phyloP scores from a whole-genome alignment of 257 asterid species.

The Przewalskia tangutica region DNA sequence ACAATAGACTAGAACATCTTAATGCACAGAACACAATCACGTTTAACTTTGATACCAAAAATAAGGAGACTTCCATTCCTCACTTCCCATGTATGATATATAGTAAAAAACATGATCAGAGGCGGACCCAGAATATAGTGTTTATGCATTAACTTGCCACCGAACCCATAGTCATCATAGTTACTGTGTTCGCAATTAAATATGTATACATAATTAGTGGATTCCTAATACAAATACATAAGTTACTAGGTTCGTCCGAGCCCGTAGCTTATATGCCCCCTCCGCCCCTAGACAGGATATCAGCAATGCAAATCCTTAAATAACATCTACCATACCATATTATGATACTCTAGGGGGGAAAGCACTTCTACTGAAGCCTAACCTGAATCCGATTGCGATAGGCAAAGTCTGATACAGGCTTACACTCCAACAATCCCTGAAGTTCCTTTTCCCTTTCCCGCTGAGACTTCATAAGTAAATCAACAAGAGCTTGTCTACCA shows the following conservation, averaged over 20 bases:
- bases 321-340: not conserved
- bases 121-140: no score
- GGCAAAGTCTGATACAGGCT: conserved; percentile 66
- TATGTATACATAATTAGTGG: no score
- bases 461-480: conserved; percentile 69
- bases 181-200: no score
- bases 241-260: no score
- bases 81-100: not conserved
- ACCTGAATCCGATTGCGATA: conserved; percentile 96
- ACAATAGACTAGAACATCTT: not conserved
- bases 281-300: not conserved
- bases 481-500: conserved; percentile 88
- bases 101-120: no score
- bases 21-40: not conserved
- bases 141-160: no score
- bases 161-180: no score
- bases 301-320: not conserved
- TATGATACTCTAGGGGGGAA: not conserved
- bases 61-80: not conserved
- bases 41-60: not conserved
- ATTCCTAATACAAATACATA: no score
- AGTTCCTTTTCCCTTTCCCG: conserved; percentile 65
- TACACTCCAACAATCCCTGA: conserved; percentile 36
- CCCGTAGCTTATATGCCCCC: no score
- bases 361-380: not conserved